Percentiles rank a stretch among this genome's conserved stretches.
Evolutionary conservation across 441 rosid genomes (phyloP).

Genomic region (Erodium chrysanthum): DNA sequence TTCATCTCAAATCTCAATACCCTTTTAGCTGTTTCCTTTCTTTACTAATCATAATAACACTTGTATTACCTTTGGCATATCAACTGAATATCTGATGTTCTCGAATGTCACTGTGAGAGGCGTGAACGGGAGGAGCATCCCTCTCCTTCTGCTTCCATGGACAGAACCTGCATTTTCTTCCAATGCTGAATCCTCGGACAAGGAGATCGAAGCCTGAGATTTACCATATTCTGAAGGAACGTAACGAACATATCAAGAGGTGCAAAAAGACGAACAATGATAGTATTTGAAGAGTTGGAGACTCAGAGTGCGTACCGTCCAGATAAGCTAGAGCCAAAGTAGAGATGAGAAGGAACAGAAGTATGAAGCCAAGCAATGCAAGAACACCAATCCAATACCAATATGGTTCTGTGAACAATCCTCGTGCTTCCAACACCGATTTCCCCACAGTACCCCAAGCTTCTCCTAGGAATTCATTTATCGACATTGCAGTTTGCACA

Average conservation of each 20-base stretch:
- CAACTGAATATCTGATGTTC: slow-evolving; percentile 45
- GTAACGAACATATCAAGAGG: not conserved
- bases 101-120: slow-evolving; percentile 58
- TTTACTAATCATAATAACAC: too few species aligned
- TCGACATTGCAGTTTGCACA: slow-evolving; percentile 4
- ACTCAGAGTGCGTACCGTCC: slow-evolving; percentile 30
- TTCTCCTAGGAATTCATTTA: slow-evolving; percentile 66
- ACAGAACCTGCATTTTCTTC: slow-evolving; percentile 17
- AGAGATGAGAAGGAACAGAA: too few species aligned
- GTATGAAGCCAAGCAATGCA: too few species aligned
- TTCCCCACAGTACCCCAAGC: slow-evolving; percentile 58
- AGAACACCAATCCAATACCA: too few species aligned
- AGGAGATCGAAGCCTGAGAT: too few species aligned
- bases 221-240: too few species aligned
- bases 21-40: too few species aligned
- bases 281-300: too few species aligned
- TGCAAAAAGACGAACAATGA: slow-evolving; percentile 11
- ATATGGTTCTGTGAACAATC: slow-evolving; percentile 13
- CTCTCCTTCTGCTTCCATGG: slow-evolving; percentile 30
- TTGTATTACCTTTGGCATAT: slow-evolving; percentile 72
- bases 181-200: too few species aligned
- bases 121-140: slow-evolving; percentile 81
- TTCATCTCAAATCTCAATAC: too few species aligned
- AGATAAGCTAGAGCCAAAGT: slow-evolving; percentile 47
- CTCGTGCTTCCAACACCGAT: slow-evolving; percentile 30